Conservation (phyloP, 768 basidiomycete genomes). For the Exidia glandulosa region DNA sequence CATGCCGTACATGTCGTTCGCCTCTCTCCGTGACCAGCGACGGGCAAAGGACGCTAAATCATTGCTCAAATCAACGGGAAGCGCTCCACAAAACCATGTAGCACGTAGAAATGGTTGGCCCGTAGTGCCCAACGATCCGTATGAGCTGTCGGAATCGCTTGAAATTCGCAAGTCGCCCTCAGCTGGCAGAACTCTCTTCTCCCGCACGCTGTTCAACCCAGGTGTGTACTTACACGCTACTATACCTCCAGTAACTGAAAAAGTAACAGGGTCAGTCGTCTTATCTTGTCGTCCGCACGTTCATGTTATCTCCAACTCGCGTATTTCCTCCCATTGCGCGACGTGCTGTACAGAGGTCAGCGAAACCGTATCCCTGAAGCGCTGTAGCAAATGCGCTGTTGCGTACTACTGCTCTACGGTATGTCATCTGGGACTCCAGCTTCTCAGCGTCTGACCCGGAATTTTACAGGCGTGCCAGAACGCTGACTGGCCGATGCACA, state of each 20-base stretch:
- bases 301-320: slow-evolving; percentile 50
- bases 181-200: slow-evolving; percentile 39
- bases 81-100: not conserved
- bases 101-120: not conserved
- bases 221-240: slow-evolving; percentile 20
- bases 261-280: slow-evolving; percentile 42
- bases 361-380: slow-evolving; percentile 33
- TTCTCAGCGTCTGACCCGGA: not conserved
- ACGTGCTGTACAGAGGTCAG: slow-evolving; percentile 40
- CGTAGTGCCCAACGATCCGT: not conserved
- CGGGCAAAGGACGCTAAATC: not conserved
- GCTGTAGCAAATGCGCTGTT: slow-evolving; percentile 63
- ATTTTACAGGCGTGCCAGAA: slow-evolving; percentile 51
- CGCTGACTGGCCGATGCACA: slow-evolving; percentile 64
- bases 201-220: slow-evolving; percentile 22
- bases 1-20: not conserved
- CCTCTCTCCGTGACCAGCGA: not conserved
- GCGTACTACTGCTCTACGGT: slow-evolving; percentile 72
- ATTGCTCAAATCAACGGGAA: not conserved
- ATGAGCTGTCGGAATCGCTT: slow-evolving; percentile 27
- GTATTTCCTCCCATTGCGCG: slow-evolving; percentile 58
- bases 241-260: slow-evolving; percentile 1
- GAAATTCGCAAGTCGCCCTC: slow-evolving; percentile 25
- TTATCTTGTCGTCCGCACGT: slow-evolving; percentile 49
- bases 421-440: slow-evolving; percentile 17